These are phyloP conservation scores for Phytophthora pluvialis DNA, from an alignment of 352 stramenopile species.

Conservation along the genomic window DNA sequence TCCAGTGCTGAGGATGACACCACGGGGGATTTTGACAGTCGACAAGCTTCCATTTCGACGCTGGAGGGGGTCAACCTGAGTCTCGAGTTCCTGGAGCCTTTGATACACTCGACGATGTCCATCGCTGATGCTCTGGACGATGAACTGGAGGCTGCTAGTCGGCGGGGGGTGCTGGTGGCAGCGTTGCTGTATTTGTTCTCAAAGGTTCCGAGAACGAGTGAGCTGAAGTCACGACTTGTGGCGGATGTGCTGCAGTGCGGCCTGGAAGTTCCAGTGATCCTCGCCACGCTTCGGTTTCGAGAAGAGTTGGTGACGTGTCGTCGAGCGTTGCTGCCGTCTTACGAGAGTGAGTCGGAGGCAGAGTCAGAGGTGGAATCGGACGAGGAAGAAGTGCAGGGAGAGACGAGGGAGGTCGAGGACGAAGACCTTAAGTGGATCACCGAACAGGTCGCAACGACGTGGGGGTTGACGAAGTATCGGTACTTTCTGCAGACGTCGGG, in stretches of 20 bases:
- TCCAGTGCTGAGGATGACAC: constrained; percentile 14
- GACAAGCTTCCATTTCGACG: constrained; percentile 7
- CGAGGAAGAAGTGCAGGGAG: constrained; percentile 30
- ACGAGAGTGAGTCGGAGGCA: constrained; percentile 42
- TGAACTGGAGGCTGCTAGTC: constrained; percentile 23
- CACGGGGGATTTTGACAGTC: not conserved
- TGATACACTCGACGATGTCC: constrained; percentile 32
- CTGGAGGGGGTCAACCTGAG: constrained; percentile 27
- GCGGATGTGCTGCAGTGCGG: constrained; percentile 37
- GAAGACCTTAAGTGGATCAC: constrained; percentile 50
- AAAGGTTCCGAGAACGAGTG: constrained; percentile 5
- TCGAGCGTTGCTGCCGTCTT: constrained; percentile 45
- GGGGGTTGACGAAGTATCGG: constrained; percentile 41
- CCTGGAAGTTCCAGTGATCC: constrained; percentile 46
- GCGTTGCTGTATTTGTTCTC: constrained; percentile 48
- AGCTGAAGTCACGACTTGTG: constrained; percentile 34
- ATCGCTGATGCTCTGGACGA: constrained; percentile 20
- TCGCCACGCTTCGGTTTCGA: constrained; percentile 61
- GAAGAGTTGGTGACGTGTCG: constrained; percentile 54
- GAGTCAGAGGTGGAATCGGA: constrained; percentile 34
- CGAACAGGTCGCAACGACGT: constrained; percentile 30
- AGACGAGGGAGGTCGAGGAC: constrained; percentile 15
- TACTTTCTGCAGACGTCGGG: constrained; percentile 60
- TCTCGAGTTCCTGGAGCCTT: constrained; percentile 41
- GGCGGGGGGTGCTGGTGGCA: constrained; percentile 43